Base-by-base conservation (phyloP, 331 rosid species). In the Prunus yedoensis region DNA sequence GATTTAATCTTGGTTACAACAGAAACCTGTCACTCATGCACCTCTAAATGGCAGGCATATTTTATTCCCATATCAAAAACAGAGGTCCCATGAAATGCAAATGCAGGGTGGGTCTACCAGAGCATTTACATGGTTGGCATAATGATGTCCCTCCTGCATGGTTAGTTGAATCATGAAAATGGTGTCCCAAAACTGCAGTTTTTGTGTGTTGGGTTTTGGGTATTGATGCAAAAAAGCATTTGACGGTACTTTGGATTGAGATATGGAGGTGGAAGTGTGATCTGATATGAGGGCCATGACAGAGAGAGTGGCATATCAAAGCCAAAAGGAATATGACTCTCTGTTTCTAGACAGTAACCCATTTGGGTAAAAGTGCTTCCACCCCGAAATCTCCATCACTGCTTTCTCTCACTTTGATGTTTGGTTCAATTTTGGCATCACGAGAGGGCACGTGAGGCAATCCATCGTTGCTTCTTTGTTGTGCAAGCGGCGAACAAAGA, bases 401-500 rank as follows among this genome's bases (percentile, higher is more conserved):
- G 56, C 62, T 68, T 66, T 68, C 23, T 75, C 50, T 58, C 41
- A 38, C 27, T 62, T 67, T 47, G 53, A 52, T 52, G 71, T 56
- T 56, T 70, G 62, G 66, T 69, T 82, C 74, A 43, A 28, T 81
- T 61, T 46, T 8, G 63, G 43, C 45, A 68, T 18, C 52, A 76
- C 58, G 75, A 56, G 50, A 74, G 38, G 70, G 46, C 86, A 83
- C 73, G 75, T 79, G 84, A 77, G 68, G 47, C 60, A 70, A 58
- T 61, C 58, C 67, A 60, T 38, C 54, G 21, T 47, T 45, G 82
- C 51, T 70, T 66, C 32, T 18, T 21, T 72, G 87, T 76, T 32
- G 73, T 12, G 71, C n/a, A 49, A 60, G 74, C 63, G 64, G 84
- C 79, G 25, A 66, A 75, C 87, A 35, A 35, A 35, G 41, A 35